These are phyloP conservation scores for Dothistroma septosporum DNA, from an alignment of 2,329 filamentous ascomycete species.

Conservation along the genomic window DNA sequence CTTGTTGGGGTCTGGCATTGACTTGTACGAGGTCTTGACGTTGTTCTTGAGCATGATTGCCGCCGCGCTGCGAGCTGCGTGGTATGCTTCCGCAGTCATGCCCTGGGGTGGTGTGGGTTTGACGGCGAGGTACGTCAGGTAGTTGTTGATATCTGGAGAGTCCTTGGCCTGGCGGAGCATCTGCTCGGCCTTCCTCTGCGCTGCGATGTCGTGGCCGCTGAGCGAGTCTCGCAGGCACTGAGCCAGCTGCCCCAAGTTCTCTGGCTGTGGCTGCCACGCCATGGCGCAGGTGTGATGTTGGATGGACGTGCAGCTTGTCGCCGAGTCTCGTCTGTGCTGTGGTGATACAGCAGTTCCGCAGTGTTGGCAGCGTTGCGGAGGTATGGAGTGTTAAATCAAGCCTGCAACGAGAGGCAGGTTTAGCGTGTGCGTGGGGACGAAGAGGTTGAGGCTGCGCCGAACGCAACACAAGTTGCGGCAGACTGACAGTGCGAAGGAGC, in stretches of 20 bases:
- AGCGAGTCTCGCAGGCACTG: conserved; percentile 88
- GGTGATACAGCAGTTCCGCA: not conserved
- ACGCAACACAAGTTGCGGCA: not conserved
- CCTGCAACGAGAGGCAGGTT: conserved; percentile 1
- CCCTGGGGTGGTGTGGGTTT: conserved; percentile 58
- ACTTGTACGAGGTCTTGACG: conserved; percentile 69
- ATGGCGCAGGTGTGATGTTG: conserved; percentile 47
- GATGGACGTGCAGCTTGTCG: not conserved
- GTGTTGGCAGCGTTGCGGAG: not conserved
- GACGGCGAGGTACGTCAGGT: conserved; percentile 86
- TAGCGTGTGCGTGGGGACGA: conserved; percentile 1
- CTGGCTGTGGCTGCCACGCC: conserved; percentile 88
- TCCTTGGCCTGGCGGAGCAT: conserved; percentile 87
- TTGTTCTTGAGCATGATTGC: conserved; percentile 97
- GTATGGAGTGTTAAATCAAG: conserved; percentile 7
- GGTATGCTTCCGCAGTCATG: conserved; percentile 59
- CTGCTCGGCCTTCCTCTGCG: conserved; percentile 91
- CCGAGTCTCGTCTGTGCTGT: not conserved
- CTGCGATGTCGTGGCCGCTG: conserved; percentile 71
- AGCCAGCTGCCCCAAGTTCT: conserved; percentile 84
- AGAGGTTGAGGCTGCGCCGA: not conserved
- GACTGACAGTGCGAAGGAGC: not conserved
- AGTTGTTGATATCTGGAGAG: conserved; percentile 94
- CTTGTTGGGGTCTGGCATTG: conserved; percentile 69
- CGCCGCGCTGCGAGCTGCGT: conserved; percentile 77